Evolutionary conservation across 495 filamentous ascomycete species (phyloP).

Genomic region (Penicillium waksmanii): DNA sequence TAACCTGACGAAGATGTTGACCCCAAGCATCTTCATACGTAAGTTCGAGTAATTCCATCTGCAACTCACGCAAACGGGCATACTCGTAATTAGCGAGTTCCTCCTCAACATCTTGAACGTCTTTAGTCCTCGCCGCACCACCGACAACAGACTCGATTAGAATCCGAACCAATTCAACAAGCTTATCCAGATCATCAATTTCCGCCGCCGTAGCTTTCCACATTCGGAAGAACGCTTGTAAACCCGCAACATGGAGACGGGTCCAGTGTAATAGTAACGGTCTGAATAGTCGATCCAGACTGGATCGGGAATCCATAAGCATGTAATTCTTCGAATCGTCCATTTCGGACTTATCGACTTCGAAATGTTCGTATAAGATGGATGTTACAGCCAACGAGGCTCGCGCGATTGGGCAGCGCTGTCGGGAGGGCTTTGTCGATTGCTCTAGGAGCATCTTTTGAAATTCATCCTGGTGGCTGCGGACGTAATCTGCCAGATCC

Average conservation of each 20-base stretch:
- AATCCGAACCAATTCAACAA: constrained; percentile 86
- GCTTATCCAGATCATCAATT: constrained; percentile 85
- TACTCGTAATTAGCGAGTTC: constrained; percentile 85
- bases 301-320: constrained; percentile 73
- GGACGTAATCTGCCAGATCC: constrained; percentile 92
- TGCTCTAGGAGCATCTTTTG: constrained; percentile 93
- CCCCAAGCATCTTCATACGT: constrained; percentile 96
- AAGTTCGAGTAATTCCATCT: constrained; percentile 91
- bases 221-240: constrained; percentile 88
- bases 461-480: constrained; percentile 87
- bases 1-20: constrained; percentile 82
- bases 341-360: constrained; percentile 83
- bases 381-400: constrained; percentile 86
- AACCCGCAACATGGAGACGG: constrained; percentile 82
- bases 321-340: constrained; percentile 81
- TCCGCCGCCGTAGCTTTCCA: constrained; percentile 90
- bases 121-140: constrained; percentile 77
- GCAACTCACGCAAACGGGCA: constrained; percentile 75
- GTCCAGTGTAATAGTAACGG: constrained; percentile 94
- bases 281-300: constrained; percentile 84
- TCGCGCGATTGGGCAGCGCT: constrained; percentile 86
- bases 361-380: constrained; percentile 93
- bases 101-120: constrained; percentile 86
- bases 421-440: constrained; percentile 67
- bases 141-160: constrained; percentile 92